These are phyloP conservation scores for Maudiozyma barnettii DNA, from an alignment of 805 yeast genomes.

Conservation along the genomic window DNA sequence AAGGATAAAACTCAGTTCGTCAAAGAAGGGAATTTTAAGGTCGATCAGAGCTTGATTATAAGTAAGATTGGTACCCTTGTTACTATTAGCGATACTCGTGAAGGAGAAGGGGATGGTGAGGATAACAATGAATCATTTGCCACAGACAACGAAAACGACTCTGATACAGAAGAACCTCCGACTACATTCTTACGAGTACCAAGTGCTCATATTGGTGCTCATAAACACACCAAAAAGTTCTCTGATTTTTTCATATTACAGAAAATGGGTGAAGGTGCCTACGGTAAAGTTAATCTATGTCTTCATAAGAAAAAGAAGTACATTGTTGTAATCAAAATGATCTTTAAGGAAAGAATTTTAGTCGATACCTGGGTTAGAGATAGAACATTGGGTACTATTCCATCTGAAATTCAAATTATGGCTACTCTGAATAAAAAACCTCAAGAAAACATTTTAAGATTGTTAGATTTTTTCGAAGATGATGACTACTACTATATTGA, in stretches of 20 bases:
- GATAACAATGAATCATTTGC: background rate
- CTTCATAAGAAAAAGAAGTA: constrained; percentile 55
- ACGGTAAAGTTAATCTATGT: constrained; percentile 84
- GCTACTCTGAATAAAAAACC: constrained; percentile 66
- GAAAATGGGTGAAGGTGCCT: constrained; percentile 92
- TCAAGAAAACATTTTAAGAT: constrained; percentile 78
- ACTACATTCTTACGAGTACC: constrained; percentile 17
- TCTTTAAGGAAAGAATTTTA: constrained; percentile 82
- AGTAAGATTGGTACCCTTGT: constrained; percentile 18
- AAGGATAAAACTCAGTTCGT: constrained; percentile 28
- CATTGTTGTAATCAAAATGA: constrained; percentile 74
- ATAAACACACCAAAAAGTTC: constrained; percentile 61
- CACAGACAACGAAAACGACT: background rate
- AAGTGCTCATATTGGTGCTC: constrained; percentile 44
- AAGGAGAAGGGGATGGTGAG: background rate
- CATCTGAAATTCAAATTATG: constrained; percentile 93
- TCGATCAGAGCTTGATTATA: constrained; percentile 25
- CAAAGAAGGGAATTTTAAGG: constrained; percentile 27
- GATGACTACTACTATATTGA: constrained; percentile 81
- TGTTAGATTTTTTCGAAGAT: constrained; percentile 90
- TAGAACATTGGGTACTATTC: constrained; percentile 81
- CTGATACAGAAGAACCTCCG: constrained; percentile 1
- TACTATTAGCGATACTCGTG: background rate
- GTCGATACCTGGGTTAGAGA: constrained; percentile 98
- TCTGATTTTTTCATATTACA: constrained; percentile 62